Conservation (phyloP, 2,329 filamentous ascomycete species). For the Epichloe gansuensis region DNA sequence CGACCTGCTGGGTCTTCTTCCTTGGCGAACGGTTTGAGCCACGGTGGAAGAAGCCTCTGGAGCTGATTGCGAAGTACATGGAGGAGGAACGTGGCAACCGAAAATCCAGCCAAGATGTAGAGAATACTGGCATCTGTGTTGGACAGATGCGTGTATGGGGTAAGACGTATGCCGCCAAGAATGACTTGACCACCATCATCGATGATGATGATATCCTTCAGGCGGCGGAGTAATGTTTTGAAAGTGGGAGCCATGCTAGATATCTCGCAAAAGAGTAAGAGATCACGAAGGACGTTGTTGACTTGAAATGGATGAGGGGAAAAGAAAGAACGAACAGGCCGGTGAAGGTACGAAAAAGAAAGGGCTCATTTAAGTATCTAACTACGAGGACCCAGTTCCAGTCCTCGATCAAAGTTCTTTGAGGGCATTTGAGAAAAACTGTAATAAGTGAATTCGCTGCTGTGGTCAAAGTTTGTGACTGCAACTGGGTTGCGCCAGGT, state of each 20-base stretch:
- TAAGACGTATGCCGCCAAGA: neutral
- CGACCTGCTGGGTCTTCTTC: constrained; percentile 18
- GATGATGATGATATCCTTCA: neutral
- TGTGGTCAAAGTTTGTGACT: no score
- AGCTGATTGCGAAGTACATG: constrained; percentile 17
- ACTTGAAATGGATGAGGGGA: neutral
- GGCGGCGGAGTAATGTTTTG: neutral
- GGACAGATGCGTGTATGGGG: neutral
- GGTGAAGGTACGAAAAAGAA: no score
- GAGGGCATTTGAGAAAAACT: no score
- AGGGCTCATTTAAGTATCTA: no score
- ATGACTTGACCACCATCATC: neutral
- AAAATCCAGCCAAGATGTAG: constrained; percentile 13
- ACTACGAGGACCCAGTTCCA: no score
- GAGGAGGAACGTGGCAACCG: constrained; percentile 18
- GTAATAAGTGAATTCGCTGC: no score
- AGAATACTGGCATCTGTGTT: constrained; percentile 9
- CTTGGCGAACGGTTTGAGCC: constrained; percentile 31
- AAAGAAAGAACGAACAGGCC: neutral
- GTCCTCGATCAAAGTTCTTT: no score
- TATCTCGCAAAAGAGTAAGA: neutral
- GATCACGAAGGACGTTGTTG: neutral
- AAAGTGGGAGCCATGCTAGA: neutral
- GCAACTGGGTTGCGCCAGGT: no score
- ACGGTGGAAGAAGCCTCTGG: constrained; percentile 22